phyloP scores from a whole-genome alignment of 495 filamentous ascomycete species.

The Xylaria curta region DNA sequence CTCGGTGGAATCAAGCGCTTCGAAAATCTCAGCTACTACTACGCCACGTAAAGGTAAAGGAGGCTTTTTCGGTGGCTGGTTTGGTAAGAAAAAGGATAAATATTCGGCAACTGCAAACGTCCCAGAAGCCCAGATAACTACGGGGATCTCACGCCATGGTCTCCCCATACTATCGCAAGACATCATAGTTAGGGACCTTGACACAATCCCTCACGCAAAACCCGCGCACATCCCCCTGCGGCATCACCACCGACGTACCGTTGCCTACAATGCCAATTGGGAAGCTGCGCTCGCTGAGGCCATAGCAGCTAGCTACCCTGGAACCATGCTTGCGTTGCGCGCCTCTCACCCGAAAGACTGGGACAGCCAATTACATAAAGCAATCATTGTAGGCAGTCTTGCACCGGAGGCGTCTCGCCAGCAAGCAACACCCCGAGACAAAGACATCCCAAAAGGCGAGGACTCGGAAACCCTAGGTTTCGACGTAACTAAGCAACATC shows the following conservation, averaged over 20 bases:
- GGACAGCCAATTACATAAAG: constrained; percentile 28
- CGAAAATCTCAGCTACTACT: constrained; percentile 26
- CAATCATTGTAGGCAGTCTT: constrained; percentile 27
- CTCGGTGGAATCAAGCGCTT: constrained; percentile 26
- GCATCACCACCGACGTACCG: constrained; percentile 23
- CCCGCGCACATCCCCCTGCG: constrained; percentile 27
- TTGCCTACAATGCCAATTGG: constrained; percentile 45
- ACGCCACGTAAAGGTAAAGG: constrained; percentile 22
- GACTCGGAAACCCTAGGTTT: constrained; percentile 28
- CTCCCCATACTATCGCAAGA: constrained; percentile 22
- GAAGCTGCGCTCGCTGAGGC: constrained; percentile 44
- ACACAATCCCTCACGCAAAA: constrained; percentile 28
- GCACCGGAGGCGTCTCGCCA: constrained; percentile 28
- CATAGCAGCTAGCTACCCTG: constrained; percentile 35
- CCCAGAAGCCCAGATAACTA: not conserved
- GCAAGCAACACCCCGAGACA: constrained; percentile 38
- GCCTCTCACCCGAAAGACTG: constrained; percentile 34
- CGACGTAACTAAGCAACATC: constrained; percentile 43
- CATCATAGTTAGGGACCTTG: constrained; percentile 32
- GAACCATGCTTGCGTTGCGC: constrained; percentile 31
- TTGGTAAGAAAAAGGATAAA: constrained; percentile 31
- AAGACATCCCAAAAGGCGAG: constrained; percentile 33
- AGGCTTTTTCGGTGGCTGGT: constrained; percentile 30
- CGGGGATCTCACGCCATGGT: constrained; percentile 6
- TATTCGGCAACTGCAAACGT: not conserved